Evolutionary conservation across 78 protist species (phyloP).

Genomic region (Isochrysis galbana): DNA sequence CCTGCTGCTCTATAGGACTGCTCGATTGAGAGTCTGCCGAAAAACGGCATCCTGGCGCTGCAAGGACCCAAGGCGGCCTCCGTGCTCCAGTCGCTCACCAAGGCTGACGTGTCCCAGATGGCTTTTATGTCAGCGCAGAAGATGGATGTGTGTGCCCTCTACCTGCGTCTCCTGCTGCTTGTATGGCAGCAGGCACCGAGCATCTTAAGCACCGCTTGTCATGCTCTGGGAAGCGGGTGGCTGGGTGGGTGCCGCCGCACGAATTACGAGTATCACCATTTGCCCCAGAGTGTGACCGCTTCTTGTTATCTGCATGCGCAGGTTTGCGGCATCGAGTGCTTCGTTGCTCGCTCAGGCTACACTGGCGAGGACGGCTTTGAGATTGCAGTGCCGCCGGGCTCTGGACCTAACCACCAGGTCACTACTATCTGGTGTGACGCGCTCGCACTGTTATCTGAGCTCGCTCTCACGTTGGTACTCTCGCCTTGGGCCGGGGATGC

Average conservation of each 20-base stretch:
- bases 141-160: background rate
- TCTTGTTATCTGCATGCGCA: too few relatives aligned
- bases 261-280: too few relatives aligned
- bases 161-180: too few relatives aligned
- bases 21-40: slow-evolving; percentile 53
- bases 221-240: too few relatives aligned
- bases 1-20: slow-evolving; percentile 37
- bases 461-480: too few relatives aligned
- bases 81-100: slow-evolving; percentile 35
- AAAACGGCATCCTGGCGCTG: slow-evolving; percentile 65
- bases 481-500: too few relatives aligned
- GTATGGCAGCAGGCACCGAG: too few relatives aligned
- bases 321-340: background rate
- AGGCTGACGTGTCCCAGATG: slow-evolving; percentile 53
- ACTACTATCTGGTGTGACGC: background rate
- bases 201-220: too few relatives aligned
- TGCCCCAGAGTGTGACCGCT: too few relatives aligned
- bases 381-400: slow-evolving; percentile 59
- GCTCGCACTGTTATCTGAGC: too few relatives aligned
- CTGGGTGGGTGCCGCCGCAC: too few relatives aligned
- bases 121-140: slow-evolving; percentile 68
- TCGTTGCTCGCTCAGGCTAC: slow-evolving; percentile 86
- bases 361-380: slow-evolving; percentile 99
- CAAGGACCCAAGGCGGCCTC: slow-evolving; percentile 90
- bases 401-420: background rate